phyloP scores from a whole-genome alignment of 495 filamentous ascomycete genomes.

The Mytilinidion resinicola region DNA sequence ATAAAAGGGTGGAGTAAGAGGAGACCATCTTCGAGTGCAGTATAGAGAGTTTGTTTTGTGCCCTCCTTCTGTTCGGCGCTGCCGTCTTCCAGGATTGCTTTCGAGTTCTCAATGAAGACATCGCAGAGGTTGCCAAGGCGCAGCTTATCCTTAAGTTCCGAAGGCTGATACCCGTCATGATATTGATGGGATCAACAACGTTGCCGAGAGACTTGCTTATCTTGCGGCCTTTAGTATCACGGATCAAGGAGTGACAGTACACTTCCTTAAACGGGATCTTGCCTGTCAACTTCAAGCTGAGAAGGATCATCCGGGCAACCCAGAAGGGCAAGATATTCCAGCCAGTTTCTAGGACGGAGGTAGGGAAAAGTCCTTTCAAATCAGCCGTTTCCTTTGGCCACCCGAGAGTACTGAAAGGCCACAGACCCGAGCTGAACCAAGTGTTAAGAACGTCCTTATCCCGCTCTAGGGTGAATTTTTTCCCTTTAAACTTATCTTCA shows the following conservation, averaged over 20 bases:
- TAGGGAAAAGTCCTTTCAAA: slow-evolving; percentile 58
- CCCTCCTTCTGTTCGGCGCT: slow-evolving; percentile 42
- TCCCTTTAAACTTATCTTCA: slow-evolving; percentile 57
- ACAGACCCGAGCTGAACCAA: slow-evolving; percentile 75
- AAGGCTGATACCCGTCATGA: not conserved
- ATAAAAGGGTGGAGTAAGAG: not conserved
- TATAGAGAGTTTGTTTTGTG: slow-evolving; percentile 46
- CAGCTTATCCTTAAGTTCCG: not conserved
- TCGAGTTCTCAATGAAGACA: slow-evolving; percentile 72
- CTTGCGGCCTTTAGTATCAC: not conserved
- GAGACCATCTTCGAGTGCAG: slow-evolving; percentile 54
- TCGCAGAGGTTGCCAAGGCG: slow-evolving; percentile 64
- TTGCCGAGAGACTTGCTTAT: not conserved
- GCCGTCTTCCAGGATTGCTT: slow-evolving; percentile 61
- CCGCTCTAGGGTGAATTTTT: slow-evolving; percentile 58
- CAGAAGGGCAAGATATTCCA: slow-evolving; percentile 85
- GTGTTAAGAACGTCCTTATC: slow-evolving; percentile 76
- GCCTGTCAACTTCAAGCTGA: slow-evolving; percentile 68
- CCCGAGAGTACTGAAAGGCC: slow-evolving; percentile 74
- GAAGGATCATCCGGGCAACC: slow-evolving; percentile 78
- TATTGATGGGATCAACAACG: not conserved
- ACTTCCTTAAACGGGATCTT: slow-evolving; percentile 72
- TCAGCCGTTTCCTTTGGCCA: slow-evolving; percentile 50
- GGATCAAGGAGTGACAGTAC: slow-evolving; percentile 62
- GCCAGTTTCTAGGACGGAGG: slow-evolving; percentile 69